Evolutionary conservation across 1,139 yeast species (phyloP).

Genomic region (Saccharomycopsis hybrid): DNA sequence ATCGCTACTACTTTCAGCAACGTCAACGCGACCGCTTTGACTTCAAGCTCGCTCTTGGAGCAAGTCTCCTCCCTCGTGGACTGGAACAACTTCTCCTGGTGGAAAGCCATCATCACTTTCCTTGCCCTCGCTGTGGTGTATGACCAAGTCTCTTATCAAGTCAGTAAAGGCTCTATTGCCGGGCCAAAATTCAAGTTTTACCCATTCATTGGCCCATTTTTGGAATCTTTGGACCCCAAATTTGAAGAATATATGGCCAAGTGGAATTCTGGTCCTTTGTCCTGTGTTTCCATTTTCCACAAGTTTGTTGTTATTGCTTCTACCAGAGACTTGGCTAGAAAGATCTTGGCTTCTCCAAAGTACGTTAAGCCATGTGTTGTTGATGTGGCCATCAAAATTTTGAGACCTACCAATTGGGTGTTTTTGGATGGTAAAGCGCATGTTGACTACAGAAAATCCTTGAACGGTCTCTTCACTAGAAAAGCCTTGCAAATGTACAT

Average conservation of each 20-base stretch:
- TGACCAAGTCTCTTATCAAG: slow-evolving; percentile 76
- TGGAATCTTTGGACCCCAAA: slow-evolving; percentile 94
- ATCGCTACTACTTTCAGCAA: background rate
- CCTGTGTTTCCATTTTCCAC: slow-evolving; percentile 96
- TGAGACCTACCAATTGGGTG: slow-evolving; percentile 96
- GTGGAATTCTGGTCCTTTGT: slow-evolving; percentile 90
- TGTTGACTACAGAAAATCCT: slow-evolving; percentile 82
- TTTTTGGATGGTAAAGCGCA: slow-evolving; percentile 94
- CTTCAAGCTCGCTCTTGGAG: no score
- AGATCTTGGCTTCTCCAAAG: slow-evolving; percentile 75
- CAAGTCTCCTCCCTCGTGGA: no score
- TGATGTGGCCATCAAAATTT: slow-evolving; percentile 87
- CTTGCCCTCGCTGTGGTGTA: slow-evolving; percentile 51
- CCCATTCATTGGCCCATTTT: slow-evolving; percentile 95
- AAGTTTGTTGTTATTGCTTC: slow-evolving; percentile 96
- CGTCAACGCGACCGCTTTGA: no score
- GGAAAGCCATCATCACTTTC: slow-evolving; percentile 46
- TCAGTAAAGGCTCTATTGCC: slow-evolving; percentile 78
- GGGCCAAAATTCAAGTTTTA: slow-evolving; percentile 84
- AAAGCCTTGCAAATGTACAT: slow-evolving; percentile 77
- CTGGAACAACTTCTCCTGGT: slow-evolving; percentile 33
- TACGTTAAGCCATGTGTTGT: slow-evolving; percentile 97
- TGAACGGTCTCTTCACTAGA: slow-evolving; percentile 83
- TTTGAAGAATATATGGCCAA: slow-evolving; percentile 88
- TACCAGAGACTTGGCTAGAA: slow-evolving; percentile 83